Evolutionary conservation across 768 basidiomycete species (phyloP), one percentile per base, ranked within the genome.

Genomic region (Mrakia blollopis): DNA sequence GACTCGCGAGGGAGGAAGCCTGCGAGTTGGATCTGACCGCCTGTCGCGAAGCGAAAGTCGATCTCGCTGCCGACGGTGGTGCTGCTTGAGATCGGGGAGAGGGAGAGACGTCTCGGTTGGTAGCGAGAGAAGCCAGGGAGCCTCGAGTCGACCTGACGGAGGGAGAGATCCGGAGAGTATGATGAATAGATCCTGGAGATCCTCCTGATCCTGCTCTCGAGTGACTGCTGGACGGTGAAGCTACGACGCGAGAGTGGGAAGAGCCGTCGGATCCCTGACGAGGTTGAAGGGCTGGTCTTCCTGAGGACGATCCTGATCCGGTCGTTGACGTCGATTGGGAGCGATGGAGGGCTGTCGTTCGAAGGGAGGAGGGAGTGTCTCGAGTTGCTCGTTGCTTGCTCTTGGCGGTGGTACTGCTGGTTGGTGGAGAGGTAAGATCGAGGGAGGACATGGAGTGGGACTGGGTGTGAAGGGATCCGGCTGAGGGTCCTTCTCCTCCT

Each of bases 141-240:
- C 65, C 65, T 68, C 65, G 65, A 39, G 1, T 68, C 39, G 65
- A 35, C n/a, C 65, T 68, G 18, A 68, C 65, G 1, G 65, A 68
- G 35, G 65, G 65, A 35, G 65, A 68, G 65, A 68, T 41, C 8
- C 65, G 65, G 5, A 68, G 65, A 23, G 65, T 68, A 7, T 35
- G 23, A 7, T 57, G 39, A 23, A 68, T 13, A 21, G 65, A 35
- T 41, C 39, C 39, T 1, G 37, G 32, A 14, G 63, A 65, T 30
- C 30, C 37, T 2, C 35, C 35, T 2, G 65, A 68, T 16, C 35
- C 65, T 39, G 37, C 39, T 41, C 65, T 39, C 7, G 35, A 41
- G 11, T 39, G 65, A 41, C 23, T 18, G 9, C 35, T 44, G 35
- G 39, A 1, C 7, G 65, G 35, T 11, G 35, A 25, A n/a, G 39